A percentile compares a stretch with the other conserved stretches of the same genome.
phyloP scores from a whole-genome alignment of 2,329 filamentous ascomycete species.

The Lachnellula hyalina region DNA sequence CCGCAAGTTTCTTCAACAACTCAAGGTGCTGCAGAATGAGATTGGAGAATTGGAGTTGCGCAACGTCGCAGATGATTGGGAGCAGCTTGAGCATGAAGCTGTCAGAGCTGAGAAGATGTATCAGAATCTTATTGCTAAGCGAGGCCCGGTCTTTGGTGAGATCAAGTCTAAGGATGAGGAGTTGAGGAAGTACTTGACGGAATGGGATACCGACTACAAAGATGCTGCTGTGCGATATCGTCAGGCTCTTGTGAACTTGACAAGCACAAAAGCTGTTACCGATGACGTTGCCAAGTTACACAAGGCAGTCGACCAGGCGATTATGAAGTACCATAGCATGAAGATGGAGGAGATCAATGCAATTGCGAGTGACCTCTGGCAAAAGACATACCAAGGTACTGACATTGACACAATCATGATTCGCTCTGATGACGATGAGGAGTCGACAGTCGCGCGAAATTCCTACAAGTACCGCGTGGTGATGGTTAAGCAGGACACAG shows the following conservation, averaged over 20 bases:
- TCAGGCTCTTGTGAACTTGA: conserved; percentile 82
- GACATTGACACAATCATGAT: conserved; percentile 97
- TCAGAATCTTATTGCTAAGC: conserved; percentile 65
- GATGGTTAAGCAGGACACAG: conserved; percentile 95
- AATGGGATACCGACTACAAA: conserved; percentile 85
- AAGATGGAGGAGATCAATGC: conserved; percentile 99
- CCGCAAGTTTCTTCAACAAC: conserved; percentile 64
- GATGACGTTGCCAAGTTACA: conserved; percentile 83
- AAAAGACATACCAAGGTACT: conserved; percentile 91
- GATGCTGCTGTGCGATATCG: conserved; percentile 76
- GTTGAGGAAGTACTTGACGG: conserved; percentile 62
- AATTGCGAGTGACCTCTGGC: conserved; percentile 95
- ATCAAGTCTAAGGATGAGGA: conserved; percentile 84
- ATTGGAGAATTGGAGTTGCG: conserved; percentile 71
- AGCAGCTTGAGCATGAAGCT: conserved; percentile 66
- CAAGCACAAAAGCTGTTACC: conserved; percentile 86
- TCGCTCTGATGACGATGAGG: conserved; percentile 73
- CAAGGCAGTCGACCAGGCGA: conserved; percentile 84
- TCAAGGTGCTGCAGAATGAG: conserved; percentile 62
- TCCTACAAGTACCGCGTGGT: conserved; percentile 96
- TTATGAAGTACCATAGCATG: conserved; percentile 92
- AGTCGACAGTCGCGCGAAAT: conserved; percentile 53
- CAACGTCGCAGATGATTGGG: conserved; percentile 78
- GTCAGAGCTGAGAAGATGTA: conserved; percentile 60
- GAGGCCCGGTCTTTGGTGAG: conserved; percentile 67